These are phyloP conservation scores for Hypoxylon sp. DNA, from an alignment of 2,329 filamentous ascomycete genomes.

Conservation along the genomic window DNA sequence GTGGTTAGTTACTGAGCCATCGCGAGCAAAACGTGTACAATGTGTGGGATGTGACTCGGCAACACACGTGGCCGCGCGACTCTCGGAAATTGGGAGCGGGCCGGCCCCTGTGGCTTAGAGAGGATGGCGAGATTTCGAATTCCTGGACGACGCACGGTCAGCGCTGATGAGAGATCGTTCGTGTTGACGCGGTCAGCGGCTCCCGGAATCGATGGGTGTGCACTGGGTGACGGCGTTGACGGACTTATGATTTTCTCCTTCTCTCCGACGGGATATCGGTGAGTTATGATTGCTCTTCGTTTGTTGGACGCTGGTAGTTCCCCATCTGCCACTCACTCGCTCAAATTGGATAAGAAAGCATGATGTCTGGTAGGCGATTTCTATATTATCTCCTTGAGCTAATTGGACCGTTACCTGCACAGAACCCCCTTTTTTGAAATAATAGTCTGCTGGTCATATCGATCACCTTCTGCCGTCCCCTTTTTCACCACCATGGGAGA, in stretches of 20 bases:
- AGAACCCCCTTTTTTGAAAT: conserved; percentile 7
- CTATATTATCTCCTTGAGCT: not conserved
- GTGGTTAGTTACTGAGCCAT: conserved; percentile 6
- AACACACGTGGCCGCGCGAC: conserved; percentile 24
- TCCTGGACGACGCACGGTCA: not conserved
- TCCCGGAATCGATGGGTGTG: conserved; percentile 13
- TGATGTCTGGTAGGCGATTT: not conserved
- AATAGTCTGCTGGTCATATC: not conserved
- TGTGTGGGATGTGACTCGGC: conserved; percentile 17
- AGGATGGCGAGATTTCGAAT: conserved; percentile 1
- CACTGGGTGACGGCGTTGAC: conserved; percentile 4
- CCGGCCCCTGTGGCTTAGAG: conserved; percentile 23
- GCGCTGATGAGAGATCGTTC: not conserved
- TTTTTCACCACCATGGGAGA: not conserved
- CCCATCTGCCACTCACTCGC: too few species aligned
- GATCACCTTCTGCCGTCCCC: conserved; percentile 1
- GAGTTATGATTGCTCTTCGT: not conserved
- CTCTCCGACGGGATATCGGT: conserved; percentile 1
- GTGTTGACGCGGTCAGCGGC: conserved; percentile 21
- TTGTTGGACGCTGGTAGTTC: not conserved
- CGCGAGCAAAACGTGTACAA: conserved; percentile 13
- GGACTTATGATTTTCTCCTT: conserved; percentile 11
- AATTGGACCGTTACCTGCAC: not conserved
- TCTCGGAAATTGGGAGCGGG: conserved; percentile 31
- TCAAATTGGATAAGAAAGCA: too few species aligned